Percentiles rank a stretch among this genome's conserved stretches.
Evolutionary conservation across 108 stramenopile species (phyloP).

Genomic region (Skeletonema menzelii): DNA sequence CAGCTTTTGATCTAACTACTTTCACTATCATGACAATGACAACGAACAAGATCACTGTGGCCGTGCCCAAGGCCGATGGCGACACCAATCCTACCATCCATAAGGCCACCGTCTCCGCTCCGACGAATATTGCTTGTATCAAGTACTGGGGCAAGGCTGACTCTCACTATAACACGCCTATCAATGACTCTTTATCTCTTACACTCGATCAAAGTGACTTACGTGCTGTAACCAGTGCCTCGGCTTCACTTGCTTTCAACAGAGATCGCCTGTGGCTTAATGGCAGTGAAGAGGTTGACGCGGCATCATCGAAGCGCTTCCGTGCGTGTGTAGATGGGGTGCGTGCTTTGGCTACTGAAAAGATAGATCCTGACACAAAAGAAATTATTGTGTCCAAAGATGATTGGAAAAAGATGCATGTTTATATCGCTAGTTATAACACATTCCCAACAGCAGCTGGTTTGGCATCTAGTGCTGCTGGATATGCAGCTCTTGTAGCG

Average conservation of each 20-base stretch:
- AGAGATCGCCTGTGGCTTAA: conserved; percentile 96
- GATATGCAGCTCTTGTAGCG: conserved; percentile 93
- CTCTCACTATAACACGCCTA: conserved; percentile 92
- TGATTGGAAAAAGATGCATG: conserved; percentile 71
- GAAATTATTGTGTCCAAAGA: conserved; percentile 59
- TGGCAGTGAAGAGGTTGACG: conserved; percentile 72
- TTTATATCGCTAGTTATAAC: conserved; percentile 92
- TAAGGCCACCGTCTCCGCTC: conserved; percentile 87
- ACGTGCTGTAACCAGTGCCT: conserved; percentile 92
- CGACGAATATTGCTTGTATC: conserved; percentile 97
- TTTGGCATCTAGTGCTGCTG: conserved; percentile 92
- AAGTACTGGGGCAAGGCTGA: conserved; percentile 98
- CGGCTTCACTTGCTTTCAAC: conserved; percentile 66
- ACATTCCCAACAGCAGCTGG: conserved; percentile 98
- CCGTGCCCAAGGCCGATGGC: conserved; percentile 8
- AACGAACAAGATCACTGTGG: conserved; percentile 14
- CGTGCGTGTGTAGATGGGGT: conserved; percentile 84
- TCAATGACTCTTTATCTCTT: conserved; percentile 88
- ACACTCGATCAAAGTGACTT: conserved; percentile 94
- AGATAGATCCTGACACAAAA: conserved; percentile 43
- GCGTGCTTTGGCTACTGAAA: conserved; percentile 53
- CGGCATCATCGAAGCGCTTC: conserved; percentile 62
- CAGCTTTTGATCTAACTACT: too few species aligned
- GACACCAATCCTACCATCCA: conserved; percentile 40
- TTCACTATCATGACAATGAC: not conserved